Evolutionary conservation across 768 basidiomycete genomes (phyloP).

Genomic region (Termitomyces bulborhizus): DNA sequence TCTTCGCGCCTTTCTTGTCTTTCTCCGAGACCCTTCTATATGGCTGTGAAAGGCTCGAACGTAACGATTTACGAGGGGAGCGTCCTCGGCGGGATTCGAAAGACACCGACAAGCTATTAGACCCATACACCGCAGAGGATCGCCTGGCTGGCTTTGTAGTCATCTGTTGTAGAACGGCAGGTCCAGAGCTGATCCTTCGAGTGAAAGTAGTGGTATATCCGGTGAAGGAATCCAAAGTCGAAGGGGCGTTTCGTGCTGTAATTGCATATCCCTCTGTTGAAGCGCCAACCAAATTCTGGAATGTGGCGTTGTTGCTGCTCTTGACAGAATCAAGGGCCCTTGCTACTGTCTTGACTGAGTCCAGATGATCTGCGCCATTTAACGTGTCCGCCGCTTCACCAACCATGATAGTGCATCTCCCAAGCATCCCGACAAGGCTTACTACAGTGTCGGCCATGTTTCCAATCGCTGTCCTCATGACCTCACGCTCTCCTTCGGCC

Average conservation of each 20-base stretch:
- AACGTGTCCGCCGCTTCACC: constrained; percentile 47
- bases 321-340: constrained; percentile 46
- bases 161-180: constrained; percentile 32
- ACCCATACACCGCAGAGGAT: constrained; percentile 29
- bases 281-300: constrained; percentile 61
- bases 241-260: constrained; percentile 23
- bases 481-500: constrained; percentile 60
- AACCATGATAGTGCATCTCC: constrained; percentile 68
- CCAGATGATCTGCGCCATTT: constrained; percentile 20
- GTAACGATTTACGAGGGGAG: constrained; percentile 68
- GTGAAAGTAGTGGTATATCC: constrained; percentile 44
- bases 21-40: constrained; percentile 63
- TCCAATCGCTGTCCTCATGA: constrained; percentile 52
- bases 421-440: constrained; percentile 73
- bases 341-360: constrained; percentile 40
- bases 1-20: constrained; percentile 60
- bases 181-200: constrained; percentile 44
- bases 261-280: constrained; percentile 55
- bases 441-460: constrained; percentile 66
- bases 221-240: constrained; percentile 42
- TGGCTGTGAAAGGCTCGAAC: constrained; percentile 58
- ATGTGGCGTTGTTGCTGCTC: constrained; percentile 64
- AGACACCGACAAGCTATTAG: constrained; percentile 32
- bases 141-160: constrained; percentile 25
- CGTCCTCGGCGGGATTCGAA: constrained; percentile 51